phyloP scores from a whole-genome alignment of 2,329 filamentous ascomycete genomes.

The Fusarium decemcellulare region DNA sequence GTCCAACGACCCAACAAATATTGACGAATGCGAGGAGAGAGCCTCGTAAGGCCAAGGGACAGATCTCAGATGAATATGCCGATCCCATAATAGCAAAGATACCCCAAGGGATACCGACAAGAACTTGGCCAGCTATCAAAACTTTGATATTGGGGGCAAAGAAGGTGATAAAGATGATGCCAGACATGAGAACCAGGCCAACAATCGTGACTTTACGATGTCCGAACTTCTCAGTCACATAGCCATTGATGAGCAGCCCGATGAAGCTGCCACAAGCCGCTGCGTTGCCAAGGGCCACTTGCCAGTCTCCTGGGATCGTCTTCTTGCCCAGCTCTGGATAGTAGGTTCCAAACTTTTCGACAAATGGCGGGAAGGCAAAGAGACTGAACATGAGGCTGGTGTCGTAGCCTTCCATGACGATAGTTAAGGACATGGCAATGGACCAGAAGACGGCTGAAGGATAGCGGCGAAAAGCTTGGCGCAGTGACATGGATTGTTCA shows the following conservation, averaged over 20 bases:
- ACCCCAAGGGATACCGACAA: slow-evolving; percentile 72
- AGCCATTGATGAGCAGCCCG: slow-evolving; percentile 8
- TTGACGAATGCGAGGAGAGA: slow-evolving; percentile 36
- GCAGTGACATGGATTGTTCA: background rate
- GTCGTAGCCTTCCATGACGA: slow-evolving; percentile 56
- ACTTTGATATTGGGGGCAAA: slow-evolving; percentile 64
- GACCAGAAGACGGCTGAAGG: slow-evolving; percentile 51
- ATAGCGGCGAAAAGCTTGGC: slow-evolving; percentile 7
- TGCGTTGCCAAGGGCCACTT: background rate
- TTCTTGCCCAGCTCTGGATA: slow-evolving; percentile 5
- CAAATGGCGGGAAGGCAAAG: slow-evolving; percentile 44
- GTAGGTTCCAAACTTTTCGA: background rate
- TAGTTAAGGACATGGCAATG: slow-evolving; percentile 47
- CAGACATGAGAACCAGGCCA: slow-evolving; percentile 52
- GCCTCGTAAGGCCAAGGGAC: slow-evolving; percentile 14
- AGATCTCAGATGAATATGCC: slow-evolving; percentile 21
- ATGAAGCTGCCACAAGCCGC: background rate
- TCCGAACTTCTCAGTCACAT: slow-evolving; percentile 48
- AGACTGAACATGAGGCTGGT: slow-evolving; percentile 48
- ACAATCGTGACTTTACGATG: slow-evolving; percentile 50
- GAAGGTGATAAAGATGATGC: slow-evolving; percentile 61
- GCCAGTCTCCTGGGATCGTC: background rate
- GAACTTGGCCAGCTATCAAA: slow-evolving; percentile 38
- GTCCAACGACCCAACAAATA: slow-evolving; percentile 59
- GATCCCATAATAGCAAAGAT: slow-evolving; percentile 67